Percentiles rank a stretch among this genome's conserved stretches.
Evolutionary conservation across 495 filamentous ascomycete genomes (phyloP).

Genomic region (Hyaloscypha bicolor): DNA sequence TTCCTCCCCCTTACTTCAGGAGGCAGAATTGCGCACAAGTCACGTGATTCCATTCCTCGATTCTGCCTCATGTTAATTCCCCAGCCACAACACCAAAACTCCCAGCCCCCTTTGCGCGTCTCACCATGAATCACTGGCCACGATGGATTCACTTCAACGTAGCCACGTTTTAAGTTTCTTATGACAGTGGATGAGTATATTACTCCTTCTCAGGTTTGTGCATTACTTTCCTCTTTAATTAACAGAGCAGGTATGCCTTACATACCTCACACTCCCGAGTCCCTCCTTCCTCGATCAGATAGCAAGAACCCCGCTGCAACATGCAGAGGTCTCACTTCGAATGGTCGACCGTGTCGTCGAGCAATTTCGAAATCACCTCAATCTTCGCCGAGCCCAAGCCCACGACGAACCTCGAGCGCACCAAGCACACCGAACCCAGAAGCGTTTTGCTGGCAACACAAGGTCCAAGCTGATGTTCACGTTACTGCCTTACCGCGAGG

Average conservation of each 20-base stretch:
- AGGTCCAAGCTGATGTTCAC: constrained; percentile 71
- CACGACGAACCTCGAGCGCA: constrained; percentile 18
- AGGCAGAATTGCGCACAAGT: background rate
- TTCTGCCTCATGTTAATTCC: constrained; percentile 3
- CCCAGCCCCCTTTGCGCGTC: constrained; percentile 2
- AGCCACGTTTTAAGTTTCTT: constrained; percentile 19
- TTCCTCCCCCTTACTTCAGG: background rate
- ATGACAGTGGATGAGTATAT: constrained; percentile 3
- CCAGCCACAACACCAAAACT: constrained; percentile 13
- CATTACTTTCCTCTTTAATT: constrained; percentile 8
- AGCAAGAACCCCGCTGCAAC: constrained; percentile 82
- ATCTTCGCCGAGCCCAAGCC: constrained; percentile 36
- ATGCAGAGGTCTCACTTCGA: constrained; percentile 81
- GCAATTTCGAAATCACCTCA: constrained; percentile 50
- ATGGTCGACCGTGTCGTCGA: constrained; percentile 79
- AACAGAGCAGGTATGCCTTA: constrained; percentile 25
- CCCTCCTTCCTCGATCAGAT: constrained; percentile 73
- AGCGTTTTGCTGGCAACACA: constrained; percentile 90
- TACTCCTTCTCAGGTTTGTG: constrained; percentile 26
- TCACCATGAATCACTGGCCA: constrained; percentile 23
- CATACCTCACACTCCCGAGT: constrained; percentile 83
- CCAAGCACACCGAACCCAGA: constrained; percentile 24
- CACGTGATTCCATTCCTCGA: background rate
- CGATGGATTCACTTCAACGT: constrained; percentile 18
- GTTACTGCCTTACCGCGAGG: constrained; percentile 30